phyloP scores from a whole-genome alignment of 2,329 filamentous ascomycete genomes.

The Fonsecaea monophora region DNA sequence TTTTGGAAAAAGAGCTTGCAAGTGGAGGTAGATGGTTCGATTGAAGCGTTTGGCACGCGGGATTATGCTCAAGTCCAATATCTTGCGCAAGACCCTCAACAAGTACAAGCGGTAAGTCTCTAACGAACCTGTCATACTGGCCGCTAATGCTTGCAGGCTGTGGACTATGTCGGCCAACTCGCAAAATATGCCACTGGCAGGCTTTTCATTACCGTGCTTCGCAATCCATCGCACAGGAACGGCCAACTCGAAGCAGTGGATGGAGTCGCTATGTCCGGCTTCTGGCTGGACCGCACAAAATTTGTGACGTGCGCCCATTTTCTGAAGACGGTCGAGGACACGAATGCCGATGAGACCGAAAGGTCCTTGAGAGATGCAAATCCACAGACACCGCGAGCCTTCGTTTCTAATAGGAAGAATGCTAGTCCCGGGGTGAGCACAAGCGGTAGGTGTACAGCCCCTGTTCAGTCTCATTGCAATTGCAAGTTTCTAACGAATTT shows the following conservation, averaged over 20 bases:
- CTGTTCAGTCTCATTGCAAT: too few species aligned
- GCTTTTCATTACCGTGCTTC: constrained; percentile 12
- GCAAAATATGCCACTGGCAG: background rate
- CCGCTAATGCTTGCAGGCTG: background rate
- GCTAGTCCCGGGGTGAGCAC: too few species aligned
- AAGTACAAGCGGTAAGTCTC: background rate
- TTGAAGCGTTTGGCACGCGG: background rate
- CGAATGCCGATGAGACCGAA: constrained; percentile 3
- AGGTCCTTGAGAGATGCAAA: background rate
- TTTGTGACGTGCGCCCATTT: constrained; percentile 12
- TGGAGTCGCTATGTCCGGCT: background rate
- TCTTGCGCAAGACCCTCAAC: background rate
- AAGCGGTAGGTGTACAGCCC: too few species aligned
- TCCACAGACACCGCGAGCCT: background rate
- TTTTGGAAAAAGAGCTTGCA: background rate
- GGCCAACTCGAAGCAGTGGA: background rate
- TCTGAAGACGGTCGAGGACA: background rate
- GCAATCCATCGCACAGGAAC: background rate
- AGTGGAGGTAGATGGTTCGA: constrained; percentile 6
- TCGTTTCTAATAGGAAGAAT: background rate
- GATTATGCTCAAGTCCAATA: background rate
- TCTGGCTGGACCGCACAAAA: constrained; percentile 12
- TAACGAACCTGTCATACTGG: background rate
- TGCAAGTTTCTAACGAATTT: background rate
- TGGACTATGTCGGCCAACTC: background rate